A percentile compares a stretch with the other conserved stretches of the same genome.
These are phyloP conservation scores for Dactylorhiza incarnata DNA, from an alignment of 106 monocot genomes.

Conservation along the genomic window DNA sequence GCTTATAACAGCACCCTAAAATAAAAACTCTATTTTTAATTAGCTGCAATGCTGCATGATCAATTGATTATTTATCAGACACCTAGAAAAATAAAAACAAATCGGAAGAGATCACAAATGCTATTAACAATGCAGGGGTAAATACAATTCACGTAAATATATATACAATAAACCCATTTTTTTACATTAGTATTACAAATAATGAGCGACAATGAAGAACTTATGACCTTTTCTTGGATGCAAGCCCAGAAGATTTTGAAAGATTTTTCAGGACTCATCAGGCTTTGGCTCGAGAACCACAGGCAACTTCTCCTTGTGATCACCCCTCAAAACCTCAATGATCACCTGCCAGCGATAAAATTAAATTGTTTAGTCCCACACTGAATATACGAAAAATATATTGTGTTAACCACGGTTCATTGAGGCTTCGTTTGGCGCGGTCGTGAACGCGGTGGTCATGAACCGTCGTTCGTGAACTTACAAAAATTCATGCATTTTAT, in stretches of 20 bases:
- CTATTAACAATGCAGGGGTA: not conserved
- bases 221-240: not conserved
- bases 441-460: too few species aligned
- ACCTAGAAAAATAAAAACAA: too few species aligned
- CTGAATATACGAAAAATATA: too few species aligned
- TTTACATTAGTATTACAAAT: not conserved
- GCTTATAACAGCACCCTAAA: too few species aligned
- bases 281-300: slow-evolving; percentile 93
- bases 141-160: not conserved
- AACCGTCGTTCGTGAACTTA: too few species aligned
- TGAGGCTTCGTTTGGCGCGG: too few species aligned
- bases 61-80: too few species aligned
- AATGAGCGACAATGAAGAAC: not conserved
- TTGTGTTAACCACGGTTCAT: too few species aligned
- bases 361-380: not conserved
- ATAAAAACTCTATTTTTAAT: too few species aligned
- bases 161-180: not conserved
- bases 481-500: too few species aligned
- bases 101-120: not conserved
- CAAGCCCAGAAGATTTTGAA: not conserved
- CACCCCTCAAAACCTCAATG: slow-evolving; percentile 80
- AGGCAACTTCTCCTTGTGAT: slow-evolving; percentile 89
- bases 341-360: slow-evolving; percentile 39
- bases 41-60: too few species aligned
- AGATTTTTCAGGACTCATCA: slow-evolving; percentile 45